Base-by-base conservation (phyloP, 306 rosid genomes). In the Quercus robur region DNA sequence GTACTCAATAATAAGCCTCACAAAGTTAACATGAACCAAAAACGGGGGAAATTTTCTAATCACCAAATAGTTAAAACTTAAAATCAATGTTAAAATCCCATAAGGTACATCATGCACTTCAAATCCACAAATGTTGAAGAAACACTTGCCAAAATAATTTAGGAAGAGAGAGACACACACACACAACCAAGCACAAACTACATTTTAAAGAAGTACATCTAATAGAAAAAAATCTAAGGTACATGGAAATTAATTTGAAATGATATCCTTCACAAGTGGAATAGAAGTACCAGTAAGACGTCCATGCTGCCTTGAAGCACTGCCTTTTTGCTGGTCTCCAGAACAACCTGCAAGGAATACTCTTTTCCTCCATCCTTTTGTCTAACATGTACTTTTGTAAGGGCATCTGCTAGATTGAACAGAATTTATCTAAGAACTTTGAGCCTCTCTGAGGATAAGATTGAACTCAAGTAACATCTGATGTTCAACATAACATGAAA, bases 231-330 rank as follows among this genome's bases (percentile, higher is more conserved):
- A 20, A 58, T 21, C 31, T 11, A 58, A 10, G 66, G 31, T 59
- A 3, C 15, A 23, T 1, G 33, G 15, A 59, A 7, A 59, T 21
- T 23, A 59, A 59, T 21, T 59, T 64, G 41, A 28, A 64, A 30
- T 64, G 44, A 31, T 64, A 64, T 64, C 21, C 4, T 64, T 64
- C 44, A 17, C 44, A 9, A 31, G 71, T 38, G 33, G 46, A 64
- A 31, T 33, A 67, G 51, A 19, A 33, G 51, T 67, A 67, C 52
- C 88, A 84, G 81, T 85, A 95, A 88, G 73, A 87, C 77, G 75
- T 89, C 87, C 89, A 85, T 80, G 85, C 97, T 85, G 84, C 98
- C 97, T 86, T 93, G 96, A 56, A 93, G 92, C 83, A 90, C 92
- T 68, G 83, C 87, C 77, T 91, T 90, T 82, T 89, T 90, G 80